Conservation (phyloP, 2,329 filamentous ascomycete species). For the Myrmaecium sp. region DNA sequence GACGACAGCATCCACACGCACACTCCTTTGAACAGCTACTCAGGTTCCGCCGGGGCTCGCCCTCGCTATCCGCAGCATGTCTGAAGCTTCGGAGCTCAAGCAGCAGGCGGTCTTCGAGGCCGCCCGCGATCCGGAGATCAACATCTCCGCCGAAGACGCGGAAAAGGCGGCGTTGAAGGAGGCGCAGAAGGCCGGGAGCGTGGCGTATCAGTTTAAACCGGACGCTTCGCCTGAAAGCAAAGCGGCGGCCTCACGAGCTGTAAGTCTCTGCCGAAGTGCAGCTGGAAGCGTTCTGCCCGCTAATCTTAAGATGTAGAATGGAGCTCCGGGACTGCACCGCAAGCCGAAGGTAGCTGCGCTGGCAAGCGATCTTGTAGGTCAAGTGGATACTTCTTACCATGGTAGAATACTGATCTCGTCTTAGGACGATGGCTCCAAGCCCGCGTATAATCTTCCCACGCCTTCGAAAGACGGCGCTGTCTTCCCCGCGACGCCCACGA, state of each 20-base stretch:
- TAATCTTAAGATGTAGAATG: background rate
- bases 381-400: slow-evolving; percentile 2
- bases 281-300: background rate
- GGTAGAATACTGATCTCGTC: slow-evolving; percentile 1
- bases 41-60: background rate
- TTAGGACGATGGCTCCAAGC: slow-evolving; percentile 48
- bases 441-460: slow-evolving; percentile 61
- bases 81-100: slow-evolving; percentile 49
- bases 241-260: slow-evolving; percentile 57
- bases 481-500: slow-evolving; percentile 31
- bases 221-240: slow-evolving; percentile 73
- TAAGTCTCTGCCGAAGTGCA: slow-evolving; percentile 33
- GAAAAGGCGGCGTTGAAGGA: slow-evolving; percentile 60
- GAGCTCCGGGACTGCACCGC: slow-evolving; percentile 39
- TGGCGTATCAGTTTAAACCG: slow-evolving; percentile 76
- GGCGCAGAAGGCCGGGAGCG: slow-evolving; percentile 59
- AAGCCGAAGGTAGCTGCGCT: slow-evolving; percentile 51
- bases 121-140: slow-evolving; percentile 51
- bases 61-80: background rate
- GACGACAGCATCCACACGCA: too few relatives aligned
- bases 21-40: background rate
- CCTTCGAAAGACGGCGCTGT: slow-evolving; percentile 55
- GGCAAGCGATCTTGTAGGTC: slow-evolving; percentile 52
- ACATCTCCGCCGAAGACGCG: slow-evolving; percentile 51
- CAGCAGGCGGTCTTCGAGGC: slow-evolving; percentile 65